These are phyloP conservation scores for Tulasnella sp. DNA, from an alignment of 768 basidiomycete species.

Conservation along the genomic window DNA sequence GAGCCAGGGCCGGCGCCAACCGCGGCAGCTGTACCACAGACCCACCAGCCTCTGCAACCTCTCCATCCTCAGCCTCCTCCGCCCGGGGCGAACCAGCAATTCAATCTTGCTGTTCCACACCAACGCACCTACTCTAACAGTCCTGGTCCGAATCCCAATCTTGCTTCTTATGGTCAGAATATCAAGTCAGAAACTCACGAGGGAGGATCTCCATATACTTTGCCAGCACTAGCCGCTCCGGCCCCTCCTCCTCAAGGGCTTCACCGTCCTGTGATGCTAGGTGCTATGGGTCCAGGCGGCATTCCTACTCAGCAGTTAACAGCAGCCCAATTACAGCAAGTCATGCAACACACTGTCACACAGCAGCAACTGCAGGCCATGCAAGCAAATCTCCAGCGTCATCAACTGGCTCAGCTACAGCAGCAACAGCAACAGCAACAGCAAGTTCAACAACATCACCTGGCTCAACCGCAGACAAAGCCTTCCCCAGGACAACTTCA, in stretches of 20 bases:
- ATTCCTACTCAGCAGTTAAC: neutral
- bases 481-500: slow-evolving; percentile 1
- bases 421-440: slow-evolving; percentile 13
- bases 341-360: neutral
- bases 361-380: slow-evolving; percentile 8
- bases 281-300: neutral
- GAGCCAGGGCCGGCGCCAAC: slow-evolving; percentile 40
- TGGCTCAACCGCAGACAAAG: neutral
- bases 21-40: slow-evolving; percentile 38
- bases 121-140: neutral
- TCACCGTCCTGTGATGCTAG: slow-evolving; percentile 1
- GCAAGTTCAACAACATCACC: slow-evolving; percentile 6
- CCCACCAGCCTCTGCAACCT: slow-evolving; percentile 48
- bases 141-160: slow-evolving; percentile 5
- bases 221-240: slow-evolving; percentile 58
- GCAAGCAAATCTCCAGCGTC: slow-evolving; percentile 6
- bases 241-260: slow-evolving; percentile 31
- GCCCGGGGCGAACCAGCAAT: slow-evolving; percentile 14
- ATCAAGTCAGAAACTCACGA: slow-evolving; percentile 60
- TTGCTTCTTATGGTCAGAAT: neutral
- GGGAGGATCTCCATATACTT: slow-evolving; percentile 33
- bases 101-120: neutral
- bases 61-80: slow-evolving; percentile 15
- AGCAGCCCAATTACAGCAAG: neutral
- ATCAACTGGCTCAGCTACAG: neutral